These are phyloP conservation scores for Arabidopsis suecica DNA, from an alignment of 345 rosid species.

Conservation along the genomic window DNA sequence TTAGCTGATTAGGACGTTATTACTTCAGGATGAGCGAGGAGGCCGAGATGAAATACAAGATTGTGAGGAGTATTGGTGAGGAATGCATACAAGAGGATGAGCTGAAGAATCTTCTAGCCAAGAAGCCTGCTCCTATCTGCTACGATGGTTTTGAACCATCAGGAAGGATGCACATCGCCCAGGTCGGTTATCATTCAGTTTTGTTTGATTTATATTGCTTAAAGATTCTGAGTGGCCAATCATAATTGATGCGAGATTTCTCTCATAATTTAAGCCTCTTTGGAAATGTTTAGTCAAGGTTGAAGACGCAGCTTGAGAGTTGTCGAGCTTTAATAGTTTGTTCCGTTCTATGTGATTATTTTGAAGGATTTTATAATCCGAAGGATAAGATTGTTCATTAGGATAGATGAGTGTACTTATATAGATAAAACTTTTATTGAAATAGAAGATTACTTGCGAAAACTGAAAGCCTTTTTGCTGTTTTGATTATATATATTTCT, in stretches of 20 bases:
- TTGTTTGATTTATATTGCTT: background rate
- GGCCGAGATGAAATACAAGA: constrained; percentile 64
- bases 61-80: constrained; percentile 82
- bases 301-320: background rate
- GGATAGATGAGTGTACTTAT: background rate
- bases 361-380: background rate
- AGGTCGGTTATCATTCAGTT: constrained; percentile 47
- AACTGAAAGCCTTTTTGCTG: background rate
- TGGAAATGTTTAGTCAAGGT: background rate
- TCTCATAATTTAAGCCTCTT: background rate
- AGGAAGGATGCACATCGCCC: constrained; percentile 95
- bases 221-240: background rate
- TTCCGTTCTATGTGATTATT: background rate
- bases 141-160: constrained; percentile 98
- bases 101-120: constrained; percentile 66
- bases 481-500: background rate
- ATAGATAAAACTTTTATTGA: background rate
- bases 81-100: constrained; percentile 90
- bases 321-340: background rate
- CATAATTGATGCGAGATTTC: background rate
- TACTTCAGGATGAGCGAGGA: constrained; percentile 60
- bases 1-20: background rate
- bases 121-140: constrained; percentile 81
- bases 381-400: background rate
- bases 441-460: background rate